Conservation (phyloP, 306 rosid genomes). For the Vachellia collinsii region DNA sequence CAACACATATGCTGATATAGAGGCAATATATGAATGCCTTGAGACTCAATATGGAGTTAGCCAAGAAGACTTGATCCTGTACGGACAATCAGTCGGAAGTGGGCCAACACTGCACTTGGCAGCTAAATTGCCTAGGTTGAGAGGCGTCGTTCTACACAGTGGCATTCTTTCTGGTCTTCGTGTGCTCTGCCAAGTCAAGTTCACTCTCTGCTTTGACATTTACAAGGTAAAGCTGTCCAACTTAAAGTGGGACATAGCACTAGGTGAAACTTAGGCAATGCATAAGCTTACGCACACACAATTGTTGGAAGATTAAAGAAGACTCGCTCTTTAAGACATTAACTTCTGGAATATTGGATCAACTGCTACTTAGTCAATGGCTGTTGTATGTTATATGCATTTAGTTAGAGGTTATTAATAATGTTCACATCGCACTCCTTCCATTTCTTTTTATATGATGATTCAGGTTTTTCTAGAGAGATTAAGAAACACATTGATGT, state of each 20-base stretch:
- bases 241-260: constrained; percentile 11
- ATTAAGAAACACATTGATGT: neutral
- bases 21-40: constrained; percentile 94
- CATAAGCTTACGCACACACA: constrained; percentile 15
- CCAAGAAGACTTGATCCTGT: constrained; percentile 93
- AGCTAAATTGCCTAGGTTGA: constrained; percentile 84
- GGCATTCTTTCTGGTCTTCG: constrained; percentile 96
- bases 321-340: neutral
- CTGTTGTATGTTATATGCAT: constrained; percentile 1
- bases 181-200: constrained; percentile 90
- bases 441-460: too few species aligned
- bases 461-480: too few species aligned
- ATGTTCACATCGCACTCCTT: neutral
- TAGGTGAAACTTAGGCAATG: neutral
- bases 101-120: constrained; percentile 98
- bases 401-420: neutral
- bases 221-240: constrained; percentile 64
- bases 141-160: constrained; percentile 93
- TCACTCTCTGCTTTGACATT: constrained; percentile 88
- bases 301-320: neutral
- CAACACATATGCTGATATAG: constrained; percentile 93
- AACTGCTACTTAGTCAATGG: neutral
- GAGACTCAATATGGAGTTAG: constrained; percentile 88
- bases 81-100: constrained; percentile 98
- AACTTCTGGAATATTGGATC: neutral